Evolutionary conservation across 2,329 filamentous ascomycete species (phyloP), one percentile per base, ranked within the genome.

Genomic region (Incumbomyces lentus): DNA sequence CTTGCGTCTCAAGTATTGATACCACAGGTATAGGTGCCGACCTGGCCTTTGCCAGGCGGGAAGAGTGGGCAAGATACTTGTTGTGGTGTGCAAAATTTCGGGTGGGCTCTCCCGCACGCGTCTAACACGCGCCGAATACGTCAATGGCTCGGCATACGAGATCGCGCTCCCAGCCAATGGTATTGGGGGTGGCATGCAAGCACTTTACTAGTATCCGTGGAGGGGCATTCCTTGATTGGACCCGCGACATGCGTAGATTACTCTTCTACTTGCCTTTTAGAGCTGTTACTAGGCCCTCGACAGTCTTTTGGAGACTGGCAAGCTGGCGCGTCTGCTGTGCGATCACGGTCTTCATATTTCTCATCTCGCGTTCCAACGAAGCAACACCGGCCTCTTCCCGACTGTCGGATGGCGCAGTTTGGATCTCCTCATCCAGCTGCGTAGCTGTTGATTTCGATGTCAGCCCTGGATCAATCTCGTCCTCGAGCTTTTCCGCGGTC

Each of bases 261-360:
- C 8, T 26, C 8, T 26, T 17, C 40, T 57, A 57, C 12, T 55
- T 44, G 31, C 47, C 26, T 30, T 57, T 57, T 30, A 58, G 49
- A 36, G 57, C 54, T 3, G 51, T 51, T 14, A 57, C 52, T 11
- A 58, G 43, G 40, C 55, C 53, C 19, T 53, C 42, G 42, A 58
- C 38, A 16, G 56, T 52, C 47, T 55, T 48, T 30, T 54, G 50
- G 47, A 57, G 37, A 17, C 40, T 49, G 30, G 49, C 52, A 32
- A 58, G 40, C 40, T 57, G 56, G 35, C 51, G 50, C 31, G 55
- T 53, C 46, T 58, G 56, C 42, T 56, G 53, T 36, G 56, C 56
- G 37, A 58, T 51, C 39, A 58, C 38, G 3, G 55, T 49, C 42
- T 57, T 57, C 37, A 58, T 40, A 41, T 56, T 56, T 33, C 53